Evolutionary conservation across 768 basidiomycete species (phyloP).

Genomic region (Tricholoma sp.): DNA sequence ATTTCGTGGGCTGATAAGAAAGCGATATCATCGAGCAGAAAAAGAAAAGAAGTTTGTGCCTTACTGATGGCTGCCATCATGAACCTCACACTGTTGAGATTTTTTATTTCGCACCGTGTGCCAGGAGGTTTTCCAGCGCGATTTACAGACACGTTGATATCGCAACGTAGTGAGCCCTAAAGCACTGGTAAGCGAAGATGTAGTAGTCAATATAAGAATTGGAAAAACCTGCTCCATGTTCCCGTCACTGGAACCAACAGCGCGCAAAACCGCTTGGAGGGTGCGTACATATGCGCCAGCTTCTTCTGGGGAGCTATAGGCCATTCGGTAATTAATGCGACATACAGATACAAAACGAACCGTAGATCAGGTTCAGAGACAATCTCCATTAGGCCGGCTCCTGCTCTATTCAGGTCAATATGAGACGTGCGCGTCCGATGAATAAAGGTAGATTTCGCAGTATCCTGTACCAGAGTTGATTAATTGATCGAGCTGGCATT

Average conservation of each 20-base stretch:
- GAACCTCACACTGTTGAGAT: constrained; percentile 87
- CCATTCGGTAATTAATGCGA: neutral
- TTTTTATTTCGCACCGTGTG: constrained; percentile 94
- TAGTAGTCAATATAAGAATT: neutral
- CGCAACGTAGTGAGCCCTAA: constrained; percentile 91
- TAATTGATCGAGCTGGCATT: constrained; percentile 2
- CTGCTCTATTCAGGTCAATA: constrained; percentile 90
- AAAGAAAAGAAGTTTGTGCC: constrained; percentile 2
- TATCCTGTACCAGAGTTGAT: constrained; percentile 53
- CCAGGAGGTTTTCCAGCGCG: constrained; percentile 55
- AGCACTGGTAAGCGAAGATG: neutral
- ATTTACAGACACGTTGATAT: constrained; percentile 93
- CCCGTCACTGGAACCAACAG: constrained; percentile 85
- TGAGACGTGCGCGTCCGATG: constrained; percentile 44
- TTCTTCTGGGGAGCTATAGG: constrained; percentile 73
- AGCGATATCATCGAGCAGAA: neutral
- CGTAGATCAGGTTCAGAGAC: constrained; percentile 91
- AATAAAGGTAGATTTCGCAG: constrained; percentile 75
- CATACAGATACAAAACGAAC: constrained; percentile 24
- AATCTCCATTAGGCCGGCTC: constrained; percentile 89
- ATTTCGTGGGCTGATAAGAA: constrained; percentile 66
- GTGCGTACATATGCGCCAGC: constrained; percentile 82
- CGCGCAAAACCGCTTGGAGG: constrained; percentile 74
- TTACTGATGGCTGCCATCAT: constrained; percentile 83
- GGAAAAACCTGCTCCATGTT: constrained; percentile 87